Percentiles rank a stretch among this genome's conserved stretches.
phyloP scores from a whole-genome alignment of 352 stramenopile species.

The Elongisporangium undulatum region DNA sequence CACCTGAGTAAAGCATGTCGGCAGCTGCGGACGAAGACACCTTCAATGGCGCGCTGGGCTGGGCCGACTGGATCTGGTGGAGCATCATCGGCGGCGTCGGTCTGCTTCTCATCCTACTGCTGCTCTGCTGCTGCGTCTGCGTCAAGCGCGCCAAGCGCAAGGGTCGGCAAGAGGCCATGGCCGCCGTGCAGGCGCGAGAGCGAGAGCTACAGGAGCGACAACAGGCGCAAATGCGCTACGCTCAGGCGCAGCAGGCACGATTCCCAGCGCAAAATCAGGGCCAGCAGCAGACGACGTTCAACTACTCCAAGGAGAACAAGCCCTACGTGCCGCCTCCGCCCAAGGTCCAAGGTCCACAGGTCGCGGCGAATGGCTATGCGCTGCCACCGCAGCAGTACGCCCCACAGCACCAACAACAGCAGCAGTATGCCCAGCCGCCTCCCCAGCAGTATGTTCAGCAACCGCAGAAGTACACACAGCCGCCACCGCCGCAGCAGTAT shows the following conservation, averaged over 20 bases:
- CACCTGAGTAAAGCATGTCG: background rate
- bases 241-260: slow-evolving; percentile 38
- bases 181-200: slow-evolving; percentile 48
- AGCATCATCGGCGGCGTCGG: slow-evolving; percentile 47
- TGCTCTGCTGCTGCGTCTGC: slow-evolving; percentile 77
- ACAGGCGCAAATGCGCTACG: slow-evolving; percentile 41
- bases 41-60: slow-evolving; percentile 70
- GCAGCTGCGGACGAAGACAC: slow-evolving; percentile 24
- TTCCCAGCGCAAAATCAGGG: slow-evolving; percentile 16
- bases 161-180: slow-evolving; percentile 59
- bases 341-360: slow-evolving; percentile 30
- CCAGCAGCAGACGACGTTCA: slow-evolving; percentile 6
- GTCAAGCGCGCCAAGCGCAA: slow-evolving; percentile 77
- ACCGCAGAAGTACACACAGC: slow-evolving; percentile 1
- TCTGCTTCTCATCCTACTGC: slow-evolving; percentile 59
- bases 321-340: slow-evolving; percentile 16
- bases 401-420: slow-evolving; percentile 9
- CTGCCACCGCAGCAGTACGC: slow-evolving; percentile 7
- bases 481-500: slow-evolving; percentile 18
- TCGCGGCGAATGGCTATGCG: slow-evolving; percentile 35
- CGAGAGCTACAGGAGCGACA: slow-evolving; percentile 42
- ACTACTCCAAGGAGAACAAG: slow-evolving; percentile 18
- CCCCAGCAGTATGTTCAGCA: slow-evolving; percentile 6
- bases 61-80: slow-evolving; percentile 84
- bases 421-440: slow-evolving; percentile 3